Base-by-base conservation (phyloP, 805 yeast species). In the Wickerhamiella azyma region DNA sequence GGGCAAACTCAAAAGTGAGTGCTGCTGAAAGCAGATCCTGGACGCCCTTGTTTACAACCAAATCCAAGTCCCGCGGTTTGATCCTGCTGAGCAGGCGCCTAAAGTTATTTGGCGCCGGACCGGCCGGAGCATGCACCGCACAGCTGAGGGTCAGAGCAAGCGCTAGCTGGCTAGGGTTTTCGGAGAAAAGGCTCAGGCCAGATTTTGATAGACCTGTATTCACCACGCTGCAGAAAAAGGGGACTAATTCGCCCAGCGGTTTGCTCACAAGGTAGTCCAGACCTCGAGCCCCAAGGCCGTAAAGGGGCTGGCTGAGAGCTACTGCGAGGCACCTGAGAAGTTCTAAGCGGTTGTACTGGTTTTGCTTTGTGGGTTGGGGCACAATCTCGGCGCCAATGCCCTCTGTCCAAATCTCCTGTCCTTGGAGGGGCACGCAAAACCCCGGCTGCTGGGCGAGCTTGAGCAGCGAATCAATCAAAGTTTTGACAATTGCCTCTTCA, bases 1-100 rank as follows among this genome's bases (percentile, higher is more conserved):
- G 89, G 29, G 75, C 63, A 37, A 85, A 63, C 55, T 83, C 94
- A 83, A 94, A 84, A 13, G 82, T 53, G 8, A 88, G 58, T 58
- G 81, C 69, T 5, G 76, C 61, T 2, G 76, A 59, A n/a, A 36
- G 33, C 6, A 46, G 28, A 9, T 37, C 43, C 16, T n/a, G 14
- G 11, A 21, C 3, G 4, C 30, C 41, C 5, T 14, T 50, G 45
- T 58, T 61, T 0, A 60, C 55, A 8, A 65, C 48, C 39, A 65
- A 60, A 36, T 58, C 62, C 41, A 66, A 46, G 45, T 66, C 70
- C 30, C 55, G 57, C 2, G 51, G 41, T 2, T 56, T 52, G 2
- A 66, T 54, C 37, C 59, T 60, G 39, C 65, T 56, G 5, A 64
- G 42, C 33, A 59, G 56, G 42, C 53, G 54, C 21, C 66, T 54